A percentile compares a stretch with the other conserved stretches of the same genome.
Evolutionary conservation across 345 rosid species (phyloP).

Genomic region (Schrenkiella parvula): DNA sequence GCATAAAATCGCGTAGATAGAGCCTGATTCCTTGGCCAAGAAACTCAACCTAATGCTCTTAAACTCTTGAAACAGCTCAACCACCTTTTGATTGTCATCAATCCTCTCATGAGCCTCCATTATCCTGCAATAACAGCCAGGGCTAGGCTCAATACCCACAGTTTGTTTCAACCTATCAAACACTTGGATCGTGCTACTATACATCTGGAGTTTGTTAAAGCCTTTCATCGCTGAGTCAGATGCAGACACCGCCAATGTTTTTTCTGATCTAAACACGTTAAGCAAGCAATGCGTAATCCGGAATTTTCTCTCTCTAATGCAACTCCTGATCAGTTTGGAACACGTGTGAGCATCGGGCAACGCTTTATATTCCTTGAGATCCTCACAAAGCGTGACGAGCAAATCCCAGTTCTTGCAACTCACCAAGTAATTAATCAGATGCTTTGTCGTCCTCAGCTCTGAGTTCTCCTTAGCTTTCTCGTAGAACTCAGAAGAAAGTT

Average conservation of each 20-base stretch:
- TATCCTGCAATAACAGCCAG: conserved; percentile 52
- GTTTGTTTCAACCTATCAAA: conserved; percentile 46
- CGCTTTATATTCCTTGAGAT: conserved; percentile 46
- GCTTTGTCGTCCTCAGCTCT: conserved; percentile 47
- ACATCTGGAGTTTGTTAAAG: conserved; percentile 83
- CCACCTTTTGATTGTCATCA: conserved; percentile 47
- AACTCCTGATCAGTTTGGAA: conserved; percentile 47
- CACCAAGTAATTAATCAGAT: conserved; percentile 56
- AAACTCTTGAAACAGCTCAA: conserved; percentile 58
- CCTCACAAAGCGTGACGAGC: conserved; percentile 45
- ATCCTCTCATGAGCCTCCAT: conserved; percentile 64
- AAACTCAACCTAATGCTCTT: conserved; percentile 34
- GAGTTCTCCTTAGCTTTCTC: conserved; percentile 53
- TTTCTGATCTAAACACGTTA: conserved; percentile 39
- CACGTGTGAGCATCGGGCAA: conserved; percentile 60
- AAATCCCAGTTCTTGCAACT: conserved; percentile 57
- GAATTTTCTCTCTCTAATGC: conserved; percentile 59
- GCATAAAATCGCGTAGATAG: conserved; percentile 42
- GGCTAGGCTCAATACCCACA: conserved; percentile 40
- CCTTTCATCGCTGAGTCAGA: conserved; percentile 69
- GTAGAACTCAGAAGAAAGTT: conserved; percentile 49
- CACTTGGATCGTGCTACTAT: conserved; percentile 48
- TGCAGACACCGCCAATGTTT: conserved; percentile 40
- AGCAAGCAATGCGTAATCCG: conserved; percentile 47
- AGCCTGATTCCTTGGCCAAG: conserved; percentile 32